Evolutionary conservation across 192 early-diverging fungal species (phyloP).

Genomic region (Umbelopsis sp.): DNA sequence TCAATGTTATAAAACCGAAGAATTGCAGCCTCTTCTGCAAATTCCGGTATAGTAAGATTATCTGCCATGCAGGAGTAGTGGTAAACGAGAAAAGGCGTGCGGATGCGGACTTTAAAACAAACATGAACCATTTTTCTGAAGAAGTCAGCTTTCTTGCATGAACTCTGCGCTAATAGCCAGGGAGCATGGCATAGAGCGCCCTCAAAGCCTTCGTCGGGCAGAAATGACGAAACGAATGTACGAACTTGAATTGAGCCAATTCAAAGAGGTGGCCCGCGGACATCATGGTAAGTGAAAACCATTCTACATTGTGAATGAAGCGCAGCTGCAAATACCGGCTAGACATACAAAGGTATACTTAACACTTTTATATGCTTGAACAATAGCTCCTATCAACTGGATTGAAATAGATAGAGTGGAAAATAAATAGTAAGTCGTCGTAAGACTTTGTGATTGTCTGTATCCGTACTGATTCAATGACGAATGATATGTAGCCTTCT

Average conservation of each 20-base stretch:
- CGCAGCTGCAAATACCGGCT: not conserved
- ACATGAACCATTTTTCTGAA: not conserved
- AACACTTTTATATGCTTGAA: not conserved
- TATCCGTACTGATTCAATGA: not conserved
- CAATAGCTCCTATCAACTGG: constrained; percentile 43
- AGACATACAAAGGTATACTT: not conserved
- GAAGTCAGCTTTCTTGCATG: not conserved
- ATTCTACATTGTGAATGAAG: not conserved
- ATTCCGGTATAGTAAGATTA: constrained; percentile 25
- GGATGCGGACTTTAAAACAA: not conserved
- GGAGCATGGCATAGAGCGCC: constrained; percentile 2
- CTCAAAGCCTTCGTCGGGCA: constrained; percentile 16
- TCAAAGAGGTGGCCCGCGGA: constrained; percentile 22
- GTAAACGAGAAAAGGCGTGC: not conserved
- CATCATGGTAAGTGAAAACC: constrained; percentile 22
- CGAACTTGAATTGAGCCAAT: constrained; percentile 24
- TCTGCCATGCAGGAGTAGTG: constrained; percentile 2
- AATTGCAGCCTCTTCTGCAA: constrained; percentile 43
- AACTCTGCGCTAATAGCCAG: constrained; percentile 13
- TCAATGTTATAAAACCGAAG: constrained; percentile 57
- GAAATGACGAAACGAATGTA: constrained; percentile 33
- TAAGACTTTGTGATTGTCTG: not conserved
- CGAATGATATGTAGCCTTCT: constrained; percentile 52
- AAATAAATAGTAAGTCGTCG: constrained; percentile 54
- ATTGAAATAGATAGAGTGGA: constrained; percentile 59